Evolutionary conservation across 257 asterid genomes (phyloP), one percentile per base, ranked within the genome.

Genomic region (Solanum arcanum): DNA sequence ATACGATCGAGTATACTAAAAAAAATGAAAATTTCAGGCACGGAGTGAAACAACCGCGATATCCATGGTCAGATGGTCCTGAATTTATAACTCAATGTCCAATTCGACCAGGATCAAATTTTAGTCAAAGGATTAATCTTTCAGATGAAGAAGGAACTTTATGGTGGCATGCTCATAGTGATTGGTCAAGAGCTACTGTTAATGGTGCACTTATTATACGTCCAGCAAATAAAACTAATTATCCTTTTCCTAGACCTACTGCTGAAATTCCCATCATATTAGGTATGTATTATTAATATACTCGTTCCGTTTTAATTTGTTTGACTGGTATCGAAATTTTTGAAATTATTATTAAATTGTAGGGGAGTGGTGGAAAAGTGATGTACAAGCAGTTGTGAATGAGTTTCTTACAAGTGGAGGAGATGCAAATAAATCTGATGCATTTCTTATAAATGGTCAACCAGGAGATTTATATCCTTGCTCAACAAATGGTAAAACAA

Each of bases 341-440:
- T 35, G 13, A 59, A 10, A 20, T 13, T 12, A 12, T 14, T 12
- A 37, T 59, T 42, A 42, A 78, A 86, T 23, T 10, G 27, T 39
- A 93, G 95, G 93, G 12, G 94, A 93, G 35, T 94, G 97, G 97
- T 93, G 95, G 95, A 93, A 88, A 69, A 88, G 92, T 75, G 93
- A 94, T 72, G 7, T 94, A 16, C 35, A 69, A 27, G 88, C 74
- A 5, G 90, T 94, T 44, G 33, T 91, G 1, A 78, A 13, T 64
- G 91, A 92, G 18, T 93, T 90, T 83, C 64, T 91, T 0, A 37
- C 25, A 33, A 88, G 3, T 27, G 97, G 95, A 64, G 94, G 88
- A 9, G 94, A 83, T 56, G 93, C 94, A 6, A 91, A 89, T 47
- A 35, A n/a, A 42, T 92, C 97, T 12, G 94, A 94, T 87, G 94